Conservation (phyloP, 83 land plant species). For the Diphasiastrum complanatum region DNA sequence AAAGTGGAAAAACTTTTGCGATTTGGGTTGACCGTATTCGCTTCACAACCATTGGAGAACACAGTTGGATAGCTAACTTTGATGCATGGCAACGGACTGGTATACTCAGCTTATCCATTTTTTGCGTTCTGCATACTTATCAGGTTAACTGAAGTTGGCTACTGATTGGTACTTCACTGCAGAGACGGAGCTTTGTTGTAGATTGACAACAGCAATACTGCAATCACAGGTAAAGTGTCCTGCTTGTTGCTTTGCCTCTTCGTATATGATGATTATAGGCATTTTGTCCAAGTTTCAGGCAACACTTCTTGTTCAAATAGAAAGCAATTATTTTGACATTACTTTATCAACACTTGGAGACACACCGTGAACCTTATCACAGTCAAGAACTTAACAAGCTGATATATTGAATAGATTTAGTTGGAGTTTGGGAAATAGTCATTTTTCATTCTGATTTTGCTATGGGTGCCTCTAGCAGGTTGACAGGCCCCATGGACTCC, state of each 20-base stretch:
- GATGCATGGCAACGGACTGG: constrained; percentile 80
- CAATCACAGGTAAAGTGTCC: constrained; percentile 54
- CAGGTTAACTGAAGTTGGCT: not conserved
- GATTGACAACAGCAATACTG: constrained; percentile 49
- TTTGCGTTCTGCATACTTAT: not conserved
- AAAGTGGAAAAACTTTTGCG: constrained; percentile 49
- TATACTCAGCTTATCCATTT: constrained; percentile 5
- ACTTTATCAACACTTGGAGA: too few species aligned
- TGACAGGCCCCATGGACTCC: constrained; percentile 30
- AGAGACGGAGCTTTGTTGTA: constrained; percentile 56
- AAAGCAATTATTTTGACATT: too few species aligned
- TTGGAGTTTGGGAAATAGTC: not conserved
- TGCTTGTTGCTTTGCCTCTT: too few species aligned
- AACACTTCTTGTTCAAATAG: not conserved
- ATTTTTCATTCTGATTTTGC: not conserved
- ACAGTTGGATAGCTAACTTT: constrained; percentile 74
- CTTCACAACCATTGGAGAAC: constrained; percentile 36
- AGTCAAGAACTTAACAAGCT: too few species aligned
- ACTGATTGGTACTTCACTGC: constrained; percentile 15
- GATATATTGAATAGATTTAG: too few species aligned
- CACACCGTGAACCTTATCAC: too few species aligned
- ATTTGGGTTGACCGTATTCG: constrained; percentile 78
- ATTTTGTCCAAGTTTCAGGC: not conserved
- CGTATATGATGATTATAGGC: not conserved
- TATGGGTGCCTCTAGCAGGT: constrained; percentile 30